Evolutionary conservation across 495 filamentous ascomycete genomes (phyloP), one percentile per base, ranked within the genome.

Genomic region (Lasiosphaeris hirsuta): DNA sequence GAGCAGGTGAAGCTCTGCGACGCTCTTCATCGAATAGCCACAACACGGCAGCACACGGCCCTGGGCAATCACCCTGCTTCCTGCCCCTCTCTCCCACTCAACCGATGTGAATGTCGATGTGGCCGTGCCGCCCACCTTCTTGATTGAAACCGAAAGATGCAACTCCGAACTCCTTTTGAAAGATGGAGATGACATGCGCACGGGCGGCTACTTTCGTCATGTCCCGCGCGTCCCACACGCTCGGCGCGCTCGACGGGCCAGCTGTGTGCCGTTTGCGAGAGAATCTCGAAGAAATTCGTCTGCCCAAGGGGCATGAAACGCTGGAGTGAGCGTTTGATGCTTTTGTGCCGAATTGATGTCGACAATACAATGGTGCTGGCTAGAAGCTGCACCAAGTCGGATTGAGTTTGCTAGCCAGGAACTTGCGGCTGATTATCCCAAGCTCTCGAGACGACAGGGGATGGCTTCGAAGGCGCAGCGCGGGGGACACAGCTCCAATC

Each of bases 401-500:
- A 51, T 51, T 51, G 49, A 34, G 49, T 51, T 51, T 51, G 49
- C 49, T 51, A 51, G 49, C 36, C 34, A 51, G 49, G 49, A 15
- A 34, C 46, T 10, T 34, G 23, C 6, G 46, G 23, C 4, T 10
- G 19, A 33, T 15, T 35, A 1, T 15, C 7, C 5, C 14, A 10
- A 34, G 23, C 19, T 36, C 23, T 11, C 46, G 36, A 23, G 17
- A 10, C 6, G 9, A 10, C n/a, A 33, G 19, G 19, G 9, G 33
- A 14, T 33, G 3, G 23, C 15, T 35, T 36, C 3, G 46, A 34
- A 8, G 46, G 8, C 8, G 23, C 8, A 33, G 23, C 23, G 23
- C 23, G 23, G 23, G 23, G 23, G 23, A 30, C 23, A 30, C 23
- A 36, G 19, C 23, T 49, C 46, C 33, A 49, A 56, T 49, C 30